Base-by-base conservation (phyloP, 2,329 filamentous ascomycete species). In the Penicillium thymicola region DNA sequence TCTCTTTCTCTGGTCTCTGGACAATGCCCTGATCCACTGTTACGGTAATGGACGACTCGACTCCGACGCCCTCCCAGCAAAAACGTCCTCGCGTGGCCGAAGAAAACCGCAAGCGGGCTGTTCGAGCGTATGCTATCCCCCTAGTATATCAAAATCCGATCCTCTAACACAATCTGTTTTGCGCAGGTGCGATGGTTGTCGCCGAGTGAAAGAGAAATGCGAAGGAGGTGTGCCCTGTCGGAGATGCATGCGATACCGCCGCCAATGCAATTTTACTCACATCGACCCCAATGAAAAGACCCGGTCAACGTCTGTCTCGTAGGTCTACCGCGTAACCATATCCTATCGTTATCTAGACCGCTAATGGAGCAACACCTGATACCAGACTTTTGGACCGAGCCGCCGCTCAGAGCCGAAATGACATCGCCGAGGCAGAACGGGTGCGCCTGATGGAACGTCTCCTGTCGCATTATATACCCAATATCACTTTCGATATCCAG, bases 131-230 rank as follows among this genome's bases (percentile, higher is more conserved):
- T 59, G 72, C 58, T 25, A n/a, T 51, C 23, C 10, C 25, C 13
- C 41, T n/a, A n/a, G 13, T 28, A 3, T 23, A 18, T 30, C 30
- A 38, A 9, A 30, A 32, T 13, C 13, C n/a, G 5, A 25, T 13
- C 14, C 34, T 53, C 64, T 66, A 62, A 66, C 54, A 40, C 10
- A 28, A 21, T 25, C 13, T 42, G 25, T 41, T 49, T 13, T 37
- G n/a, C 51, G 34, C 55, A 83, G 81, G 57, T 83, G 81, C 64
- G 80, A 82, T 65, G 78, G 78, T 51, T 83, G 81, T 67, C 79
- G 81, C 57, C 75, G 80, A 59, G 76, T 81, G 55, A 83, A 83
- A 65, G 81, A 83, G 67, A 82, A 82, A 69, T 83, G 81, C 63
- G 80, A 83, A 62, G 81, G 81, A 45, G 81, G 81, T 48, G 73